Evolutionary conservation across 495 filamentous ascomycete genomes (phyloP), one percentile per base, ranked within the genome.

Genomic region (Letharia columbiana): DNA sequence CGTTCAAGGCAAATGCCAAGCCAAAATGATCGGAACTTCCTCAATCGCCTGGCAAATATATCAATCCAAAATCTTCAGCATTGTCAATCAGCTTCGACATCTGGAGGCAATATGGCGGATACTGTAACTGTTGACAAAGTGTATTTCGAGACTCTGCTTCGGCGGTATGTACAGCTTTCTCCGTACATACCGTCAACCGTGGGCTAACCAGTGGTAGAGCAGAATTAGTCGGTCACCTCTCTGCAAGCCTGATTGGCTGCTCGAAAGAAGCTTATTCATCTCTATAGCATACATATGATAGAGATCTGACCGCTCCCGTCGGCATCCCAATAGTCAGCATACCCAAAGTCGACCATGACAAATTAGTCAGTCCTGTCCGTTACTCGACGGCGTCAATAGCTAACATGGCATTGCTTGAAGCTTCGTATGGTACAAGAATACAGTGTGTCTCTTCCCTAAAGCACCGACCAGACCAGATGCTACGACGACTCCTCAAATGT

Each of bases 291-390:
- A 77, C 74, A 31, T 74, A 73, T 62, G 72, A 74, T 59, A 69
- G 69, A 58, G 72, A 75, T 61, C 71, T 72, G 39, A 68, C 71
- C 2, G 75, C 71, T 42, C 72, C 76, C 63, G 41, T 72, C 10
- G 47, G 74, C 65, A 63, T 77, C 28, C 74, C 74, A 39, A 78
- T 75, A 59, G 81, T 86, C 47, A 81, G 76, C 31, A 83, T 86
- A 61, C 77, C 80, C 28, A 82, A 79, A 63, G 71, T 75, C 23
- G 82, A 86, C 71, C 81, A 87, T 73, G 79, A 85, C 49, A 74
- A 74, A 69, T 74, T 86, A 62, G 83, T 85, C 68, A 74, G 81
- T 72, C n/a, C 20, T n/a, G 58, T 44, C 10, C 44, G 4, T 28
- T 44, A 49, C 17, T 20, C 7, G 42, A 23, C 56, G 56, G 2